These are phyloP conservation scores for Pharus latifolius DNA, from an alignment of 176 grass and related monocot genomes.

Conservation along the genomic window DNA sequence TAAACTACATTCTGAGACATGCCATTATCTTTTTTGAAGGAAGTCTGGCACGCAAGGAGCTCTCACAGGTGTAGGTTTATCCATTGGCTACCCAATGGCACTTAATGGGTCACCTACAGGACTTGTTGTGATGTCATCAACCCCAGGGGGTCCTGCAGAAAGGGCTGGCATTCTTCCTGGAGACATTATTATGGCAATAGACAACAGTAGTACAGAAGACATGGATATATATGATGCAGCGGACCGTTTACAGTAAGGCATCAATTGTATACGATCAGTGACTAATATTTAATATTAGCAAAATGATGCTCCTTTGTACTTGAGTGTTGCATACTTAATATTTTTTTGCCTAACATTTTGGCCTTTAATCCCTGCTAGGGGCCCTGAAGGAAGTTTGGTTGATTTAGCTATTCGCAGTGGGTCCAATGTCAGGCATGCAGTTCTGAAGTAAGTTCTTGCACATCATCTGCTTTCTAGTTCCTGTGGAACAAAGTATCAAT, in stretches of 20 bases:
- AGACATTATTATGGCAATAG: slow-evolving; percentile 84
- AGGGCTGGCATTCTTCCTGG: slow-evolving; percentile 79
- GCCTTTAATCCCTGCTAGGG: slow-evolving; percentile 35
- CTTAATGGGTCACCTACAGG: slow-evolving; percentile 60
- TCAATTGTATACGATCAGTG: not conserved
- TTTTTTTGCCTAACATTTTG: not conserved
- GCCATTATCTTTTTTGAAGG: slow-evolving; percentile 59
- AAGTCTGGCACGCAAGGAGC: slow-evolving; percentile 97
- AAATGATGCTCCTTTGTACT: not conserved
- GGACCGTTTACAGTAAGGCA: slow-evolving; percentile 64
- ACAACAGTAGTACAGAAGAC: slow-evolving; percentile 52
- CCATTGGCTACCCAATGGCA: slow-evolving; percentile 61
- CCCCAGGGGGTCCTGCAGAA: slow-evolving; percentile 74
- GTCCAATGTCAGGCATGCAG: slow-evolving; percentile 38
- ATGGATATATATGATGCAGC: slow-evolving; percentile 99
- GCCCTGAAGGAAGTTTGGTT: slow-evolving; percentile 76
- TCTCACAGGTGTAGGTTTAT: slow-evolving; percentile 89
- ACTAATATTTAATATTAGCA: not conserved
- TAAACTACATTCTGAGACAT: slow-evolving; percentile 15
- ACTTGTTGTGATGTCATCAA: slow-evolving; percentile 70
- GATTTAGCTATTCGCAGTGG: slow-evolving; percentile 74
- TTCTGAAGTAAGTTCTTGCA: slow-evolving; percentile 50
- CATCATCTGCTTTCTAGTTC: not conserved
- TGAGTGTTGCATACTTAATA: not conserved
- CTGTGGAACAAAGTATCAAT: not conserved